Conservation (phyloP, 108 stramenopile species). For the Cyclotella cryptica region DNA sequence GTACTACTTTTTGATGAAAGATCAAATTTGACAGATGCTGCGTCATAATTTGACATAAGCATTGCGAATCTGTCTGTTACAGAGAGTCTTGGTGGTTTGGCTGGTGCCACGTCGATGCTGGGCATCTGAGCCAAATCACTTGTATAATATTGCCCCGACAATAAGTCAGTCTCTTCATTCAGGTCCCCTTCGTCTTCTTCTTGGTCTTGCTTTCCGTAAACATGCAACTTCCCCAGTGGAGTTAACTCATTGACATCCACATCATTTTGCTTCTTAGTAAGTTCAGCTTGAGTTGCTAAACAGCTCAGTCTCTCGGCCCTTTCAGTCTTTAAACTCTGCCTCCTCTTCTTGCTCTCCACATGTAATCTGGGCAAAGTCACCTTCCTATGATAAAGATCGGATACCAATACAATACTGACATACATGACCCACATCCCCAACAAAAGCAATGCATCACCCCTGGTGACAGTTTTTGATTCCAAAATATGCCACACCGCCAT, state of each 20-base stretch:
- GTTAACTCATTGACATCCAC: neutral
- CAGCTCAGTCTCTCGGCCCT: slow-evolving; percentile 29
- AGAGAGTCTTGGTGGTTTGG: slow-evolving; percentile 22
- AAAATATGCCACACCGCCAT: slow-evolving; percentile 36
- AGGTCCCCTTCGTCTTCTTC: neutral
- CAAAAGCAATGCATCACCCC: slow-evolving; percentile 27
- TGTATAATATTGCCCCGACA: neutral
- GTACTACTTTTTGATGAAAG: neutral
- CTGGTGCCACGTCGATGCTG: neutral
- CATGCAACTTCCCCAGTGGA: neutral
- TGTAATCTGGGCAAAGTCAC: slow-evolving; percentile 41
- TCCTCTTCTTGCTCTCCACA: slow-evolving; percentile 33
- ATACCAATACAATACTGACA: slow-evolving; percentile 42
- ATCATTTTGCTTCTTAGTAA: neutral
- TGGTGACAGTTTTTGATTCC: slow-evolving; percentile 31
- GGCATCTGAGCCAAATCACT: neutral
- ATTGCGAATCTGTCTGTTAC: slow-evolving; percentile 47
- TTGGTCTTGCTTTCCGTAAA: neutral
- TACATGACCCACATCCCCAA: slow-evolving; percentile 49
- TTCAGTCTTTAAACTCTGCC: slow-evolving; percentile 20
- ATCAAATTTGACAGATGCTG: slow-evolving; percentile 24
- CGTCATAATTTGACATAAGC: slow-evolving; percentile 49
- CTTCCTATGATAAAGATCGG: slow-evolving; percentile 60
- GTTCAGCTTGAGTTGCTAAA: neutral
- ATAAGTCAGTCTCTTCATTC: neutral